These are phyloP conservation scores for Erythrophleum ivorense DNA, from an alignment of 331 rosid species.

Conservation along the genomic window DNA sequence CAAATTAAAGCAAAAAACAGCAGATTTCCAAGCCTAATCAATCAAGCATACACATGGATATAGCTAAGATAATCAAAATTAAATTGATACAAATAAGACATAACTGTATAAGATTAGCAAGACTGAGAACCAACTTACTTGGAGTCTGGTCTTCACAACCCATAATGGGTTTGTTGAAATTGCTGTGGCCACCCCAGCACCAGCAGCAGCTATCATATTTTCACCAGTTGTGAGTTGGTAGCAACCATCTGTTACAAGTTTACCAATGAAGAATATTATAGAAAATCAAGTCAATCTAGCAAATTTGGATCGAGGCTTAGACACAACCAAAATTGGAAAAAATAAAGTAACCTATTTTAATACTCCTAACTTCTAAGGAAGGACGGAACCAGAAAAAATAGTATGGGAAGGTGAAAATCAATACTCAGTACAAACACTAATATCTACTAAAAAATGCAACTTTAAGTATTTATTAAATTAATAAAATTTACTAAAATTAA, in stretches of 20 bases:
- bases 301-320: constrained; percentile 18
- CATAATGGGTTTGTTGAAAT: constrained; percentile 89
- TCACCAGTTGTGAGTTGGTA: constrained; percentile 64
- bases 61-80: constrained; percentile 5
- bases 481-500: no score
- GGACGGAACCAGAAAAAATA: no score
- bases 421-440: no score
- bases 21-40: constrained; percentile 25
- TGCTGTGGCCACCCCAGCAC: constrained; percentile 93
- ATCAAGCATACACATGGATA: constrained; percentile 20
- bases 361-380: background rate
- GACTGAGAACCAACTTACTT: constrained; percentile 66
- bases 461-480: no score
- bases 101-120: background rate
- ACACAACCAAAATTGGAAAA: constrained; percentile 24
- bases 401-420: no score
- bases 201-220: constrained; percentile 94
- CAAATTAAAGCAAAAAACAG: constrained; percentile 15
- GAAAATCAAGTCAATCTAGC: constrained; percentile 25
- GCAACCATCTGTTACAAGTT: constrained; percentile 47
- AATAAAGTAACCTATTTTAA: constrained; percentile 1
- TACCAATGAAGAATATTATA: constrained; percentile 21
- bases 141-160: constrained; percentile 98
- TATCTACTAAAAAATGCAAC: no score
- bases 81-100: constrained; percentile 2